Conservation (phyloP, 345 rosid species). For the Moricandia moricandioides region DNA sequence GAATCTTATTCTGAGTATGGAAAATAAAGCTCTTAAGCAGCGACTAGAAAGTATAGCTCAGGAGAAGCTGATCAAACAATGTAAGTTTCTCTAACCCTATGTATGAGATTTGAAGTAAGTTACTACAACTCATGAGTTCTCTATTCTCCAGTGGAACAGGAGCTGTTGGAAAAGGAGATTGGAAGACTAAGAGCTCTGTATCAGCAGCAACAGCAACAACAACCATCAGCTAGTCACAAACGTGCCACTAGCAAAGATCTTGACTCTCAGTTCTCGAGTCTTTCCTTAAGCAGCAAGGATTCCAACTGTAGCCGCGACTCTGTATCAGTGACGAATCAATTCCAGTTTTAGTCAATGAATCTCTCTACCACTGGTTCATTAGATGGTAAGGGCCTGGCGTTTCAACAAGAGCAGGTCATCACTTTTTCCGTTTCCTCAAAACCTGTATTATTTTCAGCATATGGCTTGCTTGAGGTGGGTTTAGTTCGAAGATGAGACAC, state of each 20-base stretch:
- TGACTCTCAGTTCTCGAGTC: conserved; percentile 82
- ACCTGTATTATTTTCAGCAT: conserved; percentile 31
- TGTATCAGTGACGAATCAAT: conserved; percentile 63
- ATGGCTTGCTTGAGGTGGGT: conserved; percentile 84
- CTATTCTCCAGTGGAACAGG: conserved; percentile 83
- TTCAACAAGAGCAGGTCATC: conserved; percentile 4
- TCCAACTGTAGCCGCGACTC: conserved; percentile 59
- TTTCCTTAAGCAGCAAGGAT: conserved; percentile 72
- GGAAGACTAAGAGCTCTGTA: conserved; percentile 71
- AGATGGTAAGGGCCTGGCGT: conserved; percentile 11
- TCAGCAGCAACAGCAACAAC: conserved; percentile 51
- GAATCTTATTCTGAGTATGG: conserved; percentile 80
- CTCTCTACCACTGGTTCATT: conserved; percentile 9
- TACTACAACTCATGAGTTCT: conserved; percentile 26
- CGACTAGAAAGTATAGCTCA: conserved; percentile 78
- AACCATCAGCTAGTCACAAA: conserved; percentile 66
- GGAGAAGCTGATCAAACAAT: conserved; percentile 73
- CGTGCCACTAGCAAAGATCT: conserved; percentile 72
- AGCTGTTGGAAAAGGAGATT: conserved; percentile 89
- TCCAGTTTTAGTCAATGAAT: conserved; percentile 48
- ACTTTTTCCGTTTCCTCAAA: conserved; percentile 40
- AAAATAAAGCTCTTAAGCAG: conserved; percentile 81
- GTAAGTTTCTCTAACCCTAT: conserved; percentile 44
- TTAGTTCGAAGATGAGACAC: conserved; percentile 36
- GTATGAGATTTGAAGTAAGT: background rate